Evolutionary conservation across 2,329 filamentous ascomycete species (phyloP).

Genomic region (Fusarium austroafricanum): DNA sequence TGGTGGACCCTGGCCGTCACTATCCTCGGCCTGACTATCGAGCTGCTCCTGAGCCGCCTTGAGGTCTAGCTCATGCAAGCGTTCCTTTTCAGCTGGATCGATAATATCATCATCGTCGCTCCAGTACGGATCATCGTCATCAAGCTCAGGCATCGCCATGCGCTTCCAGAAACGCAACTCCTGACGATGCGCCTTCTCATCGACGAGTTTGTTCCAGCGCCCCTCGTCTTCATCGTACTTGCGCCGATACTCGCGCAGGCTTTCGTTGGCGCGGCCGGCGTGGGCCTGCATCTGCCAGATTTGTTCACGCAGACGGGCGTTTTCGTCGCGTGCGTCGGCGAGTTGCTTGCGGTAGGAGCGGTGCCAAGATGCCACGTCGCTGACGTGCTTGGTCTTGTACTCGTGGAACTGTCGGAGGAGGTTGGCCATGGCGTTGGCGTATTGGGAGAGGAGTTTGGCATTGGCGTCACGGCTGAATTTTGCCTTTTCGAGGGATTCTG

Average conservation of each 20-base stretch:
- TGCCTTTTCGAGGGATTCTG: slow-evolving; percentile 71
- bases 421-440: slow-evolving; percentile 66
- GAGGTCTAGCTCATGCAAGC: slow-evolving; percentile 62
- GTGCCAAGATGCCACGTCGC: slow-evolving; percentile 73
- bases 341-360: slow-evolving; percentile 73
- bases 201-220: slow-evolving; percentile 65
- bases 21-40: slow-evolving; percentile 50
- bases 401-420: slow-evolving; percentile 74
- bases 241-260: slow-evolving; percentile 67
- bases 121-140: slow-evolving; percentile 70
- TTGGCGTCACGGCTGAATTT: slow-evolving; percentile 71
- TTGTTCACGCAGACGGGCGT: slow-evolving; percentile 70
- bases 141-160: slow-evolving; percentile 70
- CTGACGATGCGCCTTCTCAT: slow-evolving; percentile 65
- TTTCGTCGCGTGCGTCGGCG: slow-evolving; percentile 73
- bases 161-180: slow-evolving; percentile 75
- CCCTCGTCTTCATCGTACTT: slow-evolving; percentile 67
- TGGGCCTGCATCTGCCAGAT: slow-evolving; percentile 75
- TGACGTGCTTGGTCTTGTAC: slow-evolving; percentile 72
- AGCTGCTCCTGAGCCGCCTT: slow-evolving; percentile 57
- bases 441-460: slow-evolving; percentile 67
- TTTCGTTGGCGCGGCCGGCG: slow-evolving; percentile 68
- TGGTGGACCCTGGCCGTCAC: slow-evolving; percentile 47
- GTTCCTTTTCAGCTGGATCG: slow-evolving; percentile 69
- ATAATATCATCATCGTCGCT: slow-evolving; percentile 74